A percentile compares a stretch with the other conserved stretches of the same genome.
Conservation (phyloP, 495 filamentous ascomycete genomes). For the Lasiosphaeria miniovina region DNA sequence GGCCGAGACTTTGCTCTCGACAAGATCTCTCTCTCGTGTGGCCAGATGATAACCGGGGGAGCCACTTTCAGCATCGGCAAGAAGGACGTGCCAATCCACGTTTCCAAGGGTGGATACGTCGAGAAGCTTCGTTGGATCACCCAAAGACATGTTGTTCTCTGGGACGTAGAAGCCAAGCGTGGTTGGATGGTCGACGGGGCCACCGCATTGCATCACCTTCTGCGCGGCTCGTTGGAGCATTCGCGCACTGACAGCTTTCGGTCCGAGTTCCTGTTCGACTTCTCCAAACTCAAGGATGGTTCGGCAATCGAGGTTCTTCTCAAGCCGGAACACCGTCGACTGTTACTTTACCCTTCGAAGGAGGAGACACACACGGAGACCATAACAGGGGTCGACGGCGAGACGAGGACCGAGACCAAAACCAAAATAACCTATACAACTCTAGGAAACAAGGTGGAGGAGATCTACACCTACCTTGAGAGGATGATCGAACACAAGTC, state of each 20-base stretch:
- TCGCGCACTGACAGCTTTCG: constrained; percentile 15
- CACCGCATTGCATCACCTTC: constrained; percentile 32
- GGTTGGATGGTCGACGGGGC: constrained; percentile 35
- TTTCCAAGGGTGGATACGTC: constrained; percentile 18
- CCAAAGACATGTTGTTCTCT: constrained; percentile 27
- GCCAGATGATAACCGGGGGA: constrained; percentile 22
- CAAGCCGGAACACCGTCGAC: constrained; percentile 17
- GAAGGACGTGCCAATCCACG: constrained; percentile 25
- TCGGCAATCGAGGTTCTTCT: constrained; percentile 20
- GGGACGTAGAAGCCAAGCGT: constrained; percentile 29
- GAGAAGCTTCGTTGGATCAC: constrained; percentile 20
- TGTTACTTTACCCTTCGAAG: constrained; percentile 17
- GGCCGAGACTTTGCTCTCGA: constrained; percentile 18
- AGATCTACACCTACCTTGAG: constrained; percentile 26
- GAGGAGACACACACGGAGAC: not conserved
- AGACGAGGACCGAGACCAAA: not conserved
- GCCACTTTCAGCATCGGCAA: constrained; percentile 16
- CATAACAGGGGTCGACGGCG: no score
- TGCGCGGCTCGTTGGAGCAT: constrained; percentile 23
- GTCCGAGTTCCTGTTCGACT: constrained; percentile 5
- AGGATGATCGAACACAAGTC: constrained; percentile 32
- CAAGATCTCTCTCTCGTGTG: constrained; percentile 25
- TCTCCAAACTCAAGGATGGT: constrained; percentile 5
- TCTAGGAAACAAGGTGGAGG: constrained; percentile 14
- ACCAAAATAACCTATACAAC: not conserved